Conservation (phyloP, 208 protist species). For the Crithidia thermophila region DNA sequence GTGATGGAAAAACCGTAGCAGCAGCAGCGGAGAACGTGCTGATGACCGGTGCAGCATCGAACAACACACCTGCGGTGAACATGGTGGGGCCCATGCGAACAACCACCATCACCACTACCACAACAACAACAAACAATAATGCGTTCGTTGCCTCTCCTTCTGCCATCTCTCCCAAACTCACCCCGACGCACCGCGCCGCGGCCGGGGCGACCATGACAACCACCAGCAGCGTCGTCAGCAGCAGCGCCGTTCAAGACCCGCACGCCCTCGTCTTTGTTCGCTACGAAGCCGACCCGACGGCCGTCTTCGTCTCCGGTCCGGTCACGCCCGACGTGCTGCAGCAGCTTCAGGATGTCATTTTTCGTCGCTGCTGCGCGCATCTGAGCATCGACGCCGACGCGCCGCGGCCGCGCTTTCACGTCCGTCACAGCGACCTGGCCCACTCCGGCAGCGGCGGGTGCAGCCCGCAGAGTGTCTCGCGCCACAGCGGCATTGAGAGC, state of each 20-base stretch:
- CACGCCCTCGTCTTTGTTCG: conserved; percentile 47
- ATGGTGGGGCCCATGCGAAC: too few species aligned
- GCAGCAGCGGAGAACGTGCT: too few species aligned
- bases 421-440: background rate
- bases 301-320: conserved; percentile 46
- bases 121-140: too few species aligned
- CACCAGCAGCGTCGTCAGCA: conserved; percentile 15
- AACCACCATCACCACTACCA: too few species aligned
- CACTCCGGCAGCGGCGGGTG: too few species aligned
- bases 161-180: too few species aligned
- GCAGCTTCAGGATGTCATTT: conserved; percentile 56
- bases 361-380: conserved; percentile 37
- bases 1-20: too few species aligned
- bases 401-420: conserved; percentile 26
- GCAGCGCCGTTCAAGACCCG: background rate
- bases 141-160: too few species aligned
- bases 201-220: too few species aligned
- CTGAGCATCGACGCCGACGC: conserved; percentile 25
- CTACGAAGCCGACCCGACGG: conserved; percentile 64
- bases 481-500: background rate
- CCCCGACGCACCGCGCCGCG: background rate
- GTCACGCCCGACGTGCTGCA: conserved; percentile 45
- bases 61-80: too few species aligned
- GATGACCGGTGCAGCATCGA: too few species aligned
- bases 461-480: too few species aligned